These are phyloP conservation scores for Fusarium stilboides DNA, from an alignment of 2,329 filamentous ascomycete genomes.

Conservation along the genomic window DNA sequence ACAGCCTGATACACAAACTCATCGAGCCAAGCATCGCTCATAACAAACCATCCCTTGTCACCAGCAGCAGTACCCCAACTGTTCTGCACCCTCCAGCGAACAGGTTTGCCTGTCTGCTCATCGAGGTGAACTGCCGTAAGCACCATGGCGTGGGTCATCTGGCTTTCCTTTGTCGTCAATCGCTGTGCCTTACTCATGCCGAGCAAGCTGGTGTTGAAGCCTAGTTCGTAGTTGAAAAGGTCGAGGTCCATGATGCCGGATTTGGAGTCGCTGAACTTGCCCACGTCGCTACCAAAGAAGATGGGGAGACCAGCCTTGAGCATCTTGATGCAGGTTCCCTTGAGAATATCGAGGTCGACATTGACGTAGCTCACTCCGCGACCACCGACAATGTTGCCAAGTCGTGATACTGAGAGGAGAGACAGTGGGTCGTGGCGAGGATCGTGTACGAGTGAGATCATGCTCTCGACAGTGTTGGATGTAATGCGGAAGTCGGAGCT, in stretches of 20 bases:
- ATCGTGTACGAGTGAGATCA: constrained; percentile 89
- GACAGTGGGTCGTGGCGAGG: constrained; percentile 82
- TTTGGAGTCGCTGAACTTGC: constrained; percentile 79
- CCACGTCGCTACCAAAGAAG: constrained; percentile 92
- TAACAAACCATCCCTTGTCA: constrained; percentile 88
- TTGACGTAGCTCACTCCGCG: constrained; percentile 86
- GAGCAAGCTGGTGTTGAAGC: constrained; percentile 83
- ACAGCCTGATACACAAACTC: constrained; percentile 90
- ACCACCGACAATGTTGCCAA: constrained; percentile 87
- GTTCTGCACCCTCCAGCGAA: constrained; percentile 91
- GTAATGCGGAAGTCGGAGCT: constrained; percentile 72
- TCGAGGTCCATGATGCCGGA: constrained; percentile 85
- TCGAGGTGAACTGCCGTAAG: constrained; percentile 88
- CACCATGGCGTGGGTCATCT: constrained; percentile 96
- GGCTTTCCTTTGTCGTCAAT: constrained; percentile 79
- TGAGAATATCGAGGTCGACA: constrained; percentile 80
- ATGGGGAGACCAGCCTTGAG: constrained; percentile 83
- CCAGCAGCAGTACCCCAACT: constrained; percentile 82
- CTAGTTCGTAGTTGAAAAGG: constrained; percentile 84
- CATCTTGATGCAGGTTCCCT: constrained; percentile 82
- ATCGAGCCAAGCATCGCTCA: constrained; percentile 86
- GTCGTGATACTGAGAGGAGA: constrained; percentile 81
- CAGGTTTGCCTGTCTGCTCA: constrained; percentile 70
- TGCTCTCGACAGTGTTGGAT: constrained; percentile 73
- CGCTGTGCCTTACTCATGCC: constrained; percentile 83